A percentile compares a stretch with the other conserved stretches of the same genome.
Evolutionary conservation across 176 grass and related monocot species (phyloP).

Genomic region (Rhipidocladum racemiflorum): DNA sequence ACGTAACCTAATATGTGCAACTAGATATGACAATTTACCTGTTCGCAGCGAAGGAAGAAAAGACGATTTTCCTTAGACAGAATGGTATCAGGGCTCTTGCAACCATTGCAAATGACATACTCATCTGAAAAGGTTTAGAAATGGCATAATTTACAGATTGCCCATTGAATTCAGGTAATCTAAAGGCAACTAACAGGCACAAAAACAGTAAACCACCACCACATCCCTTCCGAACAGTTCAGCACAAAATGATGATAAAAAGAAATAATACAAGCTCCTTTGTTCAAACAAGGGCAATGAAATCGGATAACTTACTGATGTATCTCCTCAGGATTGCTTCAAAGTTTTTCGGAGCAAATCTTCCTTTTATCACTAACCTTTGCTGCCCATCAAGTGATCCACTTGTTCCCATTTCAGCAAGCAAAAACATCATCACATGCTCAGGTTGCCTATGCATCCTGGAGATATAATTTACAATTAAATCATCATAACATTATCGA

Average conservation of each 20-base stretch:
- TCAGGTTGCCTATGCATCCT: conserved; percentile 93
- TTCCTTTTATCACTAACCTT: conserved; percentile 86
- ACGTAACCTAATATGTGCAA: not conserved
- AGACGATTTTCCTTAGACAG: conserved; percentile 81
- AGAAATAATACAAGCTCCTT: not conserved
- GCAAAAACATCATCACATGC: conserved; percentile 89
- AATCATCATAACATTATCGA: not conserved
- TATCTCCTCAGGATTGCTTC: conserved; percentile 77
- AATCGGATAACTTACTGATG: conserved; percentile 50
- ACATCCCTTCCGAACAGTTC: not conserved
- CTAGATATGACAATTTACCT: conserved; percentile 46
- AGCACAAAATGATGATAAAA: not conserved
- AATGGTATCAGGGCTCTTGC: conserved; percentile 84
- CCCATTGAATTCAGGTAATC: too few species aligned
- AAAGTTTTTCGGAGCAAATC: conserved; percentile 74
- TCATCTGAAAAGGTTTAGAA: conserved; percentile 51
- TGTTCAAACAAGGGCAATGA: not conserved
- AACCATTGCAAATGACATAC: conserved; percentile 87
- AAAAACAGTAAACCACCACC: not conserved
- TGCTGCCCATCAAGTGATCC: conserved; percentile 89
- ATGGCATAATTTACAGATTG: not conserved
- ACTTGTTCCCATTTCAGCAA: conserved; percentile 81
- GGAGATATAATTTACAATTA: conserved; percentile 12
- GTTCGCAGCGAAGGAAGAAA: conserved; percentile 81
- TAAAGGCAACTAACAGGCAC: not conserved